Base-by-base conservation (phyloP, 2,329 filamentous ascomycete species). In the Fonsecaea pedrosoi region DNA sequence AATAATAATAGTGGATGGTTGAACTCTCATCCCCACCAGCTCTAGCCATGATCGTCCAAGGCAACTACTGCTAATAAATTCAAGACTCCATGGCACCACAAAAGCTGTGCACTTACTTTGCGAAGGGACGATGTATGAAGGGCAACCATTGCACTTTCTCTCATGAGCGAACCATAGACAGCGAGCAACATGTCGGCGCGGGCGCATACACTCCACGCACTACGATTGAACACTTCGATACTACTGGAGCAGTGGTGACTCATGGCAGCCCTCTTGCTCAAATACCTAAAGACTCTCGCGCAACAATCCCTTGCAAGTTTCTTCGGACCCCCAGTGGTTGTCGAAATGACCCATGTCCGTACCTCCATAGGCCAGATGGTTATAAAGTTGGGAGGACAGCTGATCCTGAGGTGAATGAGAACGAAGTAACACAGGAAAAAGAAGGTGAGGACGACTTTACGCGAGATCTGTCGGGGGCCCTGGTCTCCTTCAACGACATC, bases 401-500 rank as follows among this genome's bases (percentile, higher is more conserved):
- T 21, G 32, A 56, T 62, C 2, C 40, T n/a, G 60, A 45, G 50
- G 67, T 21, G 61, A 69, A 56, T 13, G 72, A 66, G 63, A 37
- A 55, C 62, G 58, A 54, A 70, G 50, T 56, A 70, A 68, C 62
- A 45, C 40, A 66, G 64, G 59, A 54, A 32, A 64, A 66, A 54
- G 57, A 69, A 13, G 57, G 50, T 13, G 70, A 74, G 56, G 60
- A 67, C 30, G 55, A 71, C 64, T 71, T 71, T 58, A 69, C 62
- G 62, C 73, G 73, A 58, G 65, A 72, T 35, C 34, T 74, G 25
- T 65, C 35, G 18, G 74, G 73, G 21, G 69, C 73, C 10, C 62
- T 59, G 30, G 70, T 70, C 15, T 65, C 67, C 54, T 75, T 73
- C 61, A 64, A 71, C 54, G 65, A 70, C 12, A 64, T 64, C 15